Evolutionary conservation across 225 moss, liverwort and hornwort species (phyloP).

Genomic region (Sphagnum contortum): DNA sequence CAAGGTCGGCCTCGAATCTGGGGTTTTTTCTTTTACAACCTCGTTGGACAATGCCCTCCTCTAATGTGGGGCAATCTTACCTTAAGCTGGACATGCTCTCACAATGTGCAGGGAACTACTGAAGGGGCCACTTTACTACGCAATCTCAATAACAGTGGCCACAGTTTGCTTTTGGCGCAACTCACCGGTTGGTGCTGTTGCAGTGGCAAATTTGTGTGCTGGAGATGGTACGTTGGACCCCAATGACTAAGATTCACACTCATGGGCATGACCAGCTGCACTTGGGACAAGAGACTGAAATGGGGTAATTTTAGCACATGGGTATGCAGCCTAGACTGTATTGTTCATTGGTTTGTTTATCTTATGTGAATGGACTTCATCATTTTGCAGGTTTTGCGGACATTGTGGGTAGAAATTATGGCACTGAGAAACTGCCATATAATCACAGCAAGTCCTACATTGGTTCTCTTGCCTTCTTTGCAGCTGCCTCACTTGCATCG

Average conservation of each 20-base stretch:
- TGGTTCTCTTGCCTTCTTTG: conserved; percentile 55
- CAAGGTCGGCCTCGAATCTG: too few species aligned
- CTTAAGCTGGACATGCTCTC: too few species aligned
- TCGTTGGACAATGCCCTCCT: too few species aligned
- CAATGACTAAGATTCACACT: too few species aligned
- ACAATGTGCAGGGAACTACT: conserved; percentile 52
- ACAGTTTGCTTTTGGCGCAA: conserved; percentile 78
- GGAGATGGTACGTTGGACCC: conserved; percentile 58
- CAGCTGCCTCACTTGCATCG: conserved; percentile 48
- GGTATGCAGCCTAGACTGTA: too few species aligned
- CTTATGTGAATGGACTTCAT: too few species aligned
- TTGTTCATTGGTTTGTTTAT: too few species aligned
- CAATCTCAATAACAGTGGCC: conserved; percentile 49
- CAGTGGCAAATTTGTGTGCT: conserved; percentile 71
- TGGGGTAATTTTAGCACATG: too few species aligned
- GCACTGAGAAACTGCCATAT: conserved; percentile 50
- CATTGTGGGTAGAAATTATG: conserved; percentile 72
- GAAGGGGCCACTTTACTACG: conserved; percentile 74
- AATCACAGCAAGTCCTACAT: conserved; percentile 54
- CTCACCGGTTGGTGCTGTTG: conserved; percentile 72
- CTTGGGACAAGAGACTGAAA: too few species aligned
- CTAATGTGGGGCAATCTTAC: too few species aligned
- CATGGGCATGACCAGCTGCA: too few species aligned
- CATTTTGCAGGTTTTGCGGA: conserved; percentile 66
- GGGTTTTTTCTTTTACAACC: too few species aligned